These are phyloP conservation scores for Tilletiopsis washingtonensis DNA, from an alignment of 1,284 basidiomycete genomes.

Conservation along the genomic window DNA sequence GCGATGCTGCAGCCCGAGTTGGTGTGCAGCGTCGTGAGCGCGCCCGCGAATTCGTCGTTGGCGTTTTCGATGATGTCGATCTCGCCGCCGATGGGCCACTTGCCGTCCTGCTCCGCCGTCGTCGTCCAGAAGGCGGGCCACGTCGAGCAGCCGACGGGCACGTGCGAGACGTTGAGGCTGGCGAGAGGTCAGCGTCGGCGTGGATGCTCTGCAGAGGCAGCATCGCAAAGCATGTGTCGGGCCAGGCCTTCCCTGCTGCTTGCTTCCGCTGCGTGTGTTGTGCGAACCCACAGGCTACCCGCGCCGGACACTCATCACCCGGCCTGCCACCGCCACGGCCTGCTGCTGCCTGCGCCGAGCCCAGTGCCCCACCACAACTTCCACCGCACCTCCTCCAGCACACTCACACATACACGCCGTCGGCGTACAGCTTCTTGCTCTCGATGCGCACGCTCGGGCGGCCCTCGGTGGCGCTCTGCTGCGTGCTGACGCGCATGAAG, in stretches of 20 bases:
- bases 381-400: not conserved
- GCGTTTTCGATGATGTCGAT: constrained; percentile 45
- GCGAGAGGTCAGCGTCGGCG: too few species aligned
- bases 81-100: constrained; percentile 41
- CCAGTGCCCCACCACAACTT: not conserved
- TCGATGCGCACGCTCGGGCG: constrained; percentile 34
- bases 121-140: constrained; percentile 47
- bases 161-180: constrained; percentile 35
- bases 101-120: constrained; percentile 16
- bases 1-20: constrained; percentile 21
- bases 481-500: constrained; percentile 36
- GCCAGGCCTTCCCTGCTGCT: too few species aligned
- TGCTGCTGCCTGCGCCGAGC: not conserved
- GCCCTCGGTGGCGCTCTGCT: constrained; percentile 15
- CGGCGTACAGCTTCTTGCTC: constrained; percentile 29
- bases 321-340: not conserved
- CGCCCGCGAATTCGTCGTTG: constrained; percentile 32
- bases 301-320: not conserved
- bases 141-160: constrained; percentile 36
- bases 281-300: too few species aligned
- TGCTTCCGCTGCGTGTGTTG: too few species aligned
- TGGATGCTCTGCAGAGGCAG: too few species aligned
- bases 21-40: constrained; percentile 35
- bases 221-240: too few species aligned
- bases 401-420: constrained; percentile 34